Evolutionary conservation across 192 early-diverging fungal species (phyloP).

Genomic region (Backusella tarrabulga): DNA sequence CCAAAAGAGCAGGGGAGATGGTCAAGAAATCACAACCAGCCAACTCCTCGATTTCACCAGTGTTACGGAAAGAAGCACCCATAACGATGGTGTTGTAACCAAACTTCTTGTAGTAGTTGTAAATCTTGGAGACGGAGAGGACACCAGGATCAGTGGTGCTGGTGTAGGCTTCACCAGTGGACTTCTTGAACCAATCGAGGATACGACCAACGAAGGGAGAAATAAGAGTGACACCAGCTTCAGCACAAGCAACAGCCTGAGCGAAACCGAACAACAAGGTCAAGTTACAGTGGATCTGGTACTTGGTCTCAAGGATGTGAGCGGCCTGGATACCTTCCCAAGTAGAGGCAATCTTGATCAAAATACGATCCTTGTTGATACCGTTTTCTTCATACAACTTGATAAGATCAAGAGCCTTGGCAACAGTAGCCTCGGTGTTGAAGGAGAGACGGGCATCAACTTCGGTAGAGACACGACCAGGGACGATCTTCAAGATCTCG

Average conservation of each 20-base stretch:
- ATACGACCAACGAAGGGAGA: conserved; percentile 99
- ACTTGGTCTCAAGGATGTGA: conserved; percentile 78
- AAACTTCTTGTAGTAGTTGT: conserved; percentile 99
- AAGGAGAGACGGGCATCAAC: conserved; percentile 97
- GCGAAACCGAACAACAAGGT: conserved; percentile 94
- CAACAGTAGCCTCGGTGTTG: conserved; percentile 90
- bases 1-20: conserved; percentile 88
- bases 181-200: conserved; percentile 97
- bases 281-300: conserved; percentile 98
- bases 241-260: conserved; percentile 96
- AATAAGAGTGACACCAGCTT: conserved; percentile 94
- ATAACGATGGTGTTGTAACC: conserved; percentile 99
- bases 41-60: conserved; percentile 95
- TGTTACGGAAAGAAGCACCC: conserved; percentile 99
- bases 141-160: conserved; percentile 92
- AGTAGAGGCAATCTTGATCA: conserved; percentile 99
- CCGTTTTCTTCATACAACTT: conserved; percentile 89
- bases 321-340: conserved; percentile 99
- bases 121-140: conserved; percentile 87
- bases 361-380: conserved; percentile 85
- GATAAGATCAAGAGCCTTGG: conserved; percentile 90
- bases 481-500: conserved; percentile 96
- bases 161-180: conserved; percentile 81
- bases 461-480: conserved; percentile 98
- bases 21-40: conserved; percentile 97